Conservation (phyloP, 768 basidiomycete genomes). For the Leccinum obscurum region DNA sequence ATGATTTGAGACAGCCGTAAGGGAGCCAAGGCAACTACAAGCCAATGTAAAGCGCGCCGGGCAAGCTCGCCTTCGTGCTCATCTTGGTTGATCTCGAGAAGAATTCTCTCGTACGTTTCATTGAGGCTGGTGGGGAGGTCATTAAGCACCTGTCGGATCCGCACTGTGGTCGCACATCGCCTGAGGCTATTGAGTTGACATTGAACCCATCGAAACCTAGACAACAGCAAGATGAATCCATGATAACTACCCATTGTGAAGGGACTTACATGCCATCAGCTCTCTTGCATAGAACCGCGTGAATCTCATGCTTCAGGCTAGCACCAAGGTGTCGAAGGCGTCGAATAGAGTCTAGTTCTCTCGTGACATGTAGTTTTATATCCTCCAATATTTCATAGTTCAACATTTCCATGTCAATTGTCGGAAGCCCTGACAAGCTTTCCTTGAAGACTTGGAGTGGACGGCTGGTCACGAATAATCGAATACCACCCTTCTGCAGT, state of each 20-base stretch:
- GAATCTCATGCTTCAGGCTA: constrained; percentile 7
- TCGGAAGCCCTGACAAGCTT: not conserved
- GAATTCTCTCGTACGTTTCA: constrained; percentile 9
- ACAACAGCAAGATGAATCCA: no score
- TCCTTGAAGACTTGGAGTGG: not conserved
- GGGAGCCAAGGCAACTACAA: constrained; percentile 11
- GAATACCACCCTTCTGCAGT: not conserved
- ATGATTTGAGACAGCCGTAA: constrained; percentile 9
- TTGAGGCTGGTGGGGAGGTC: constrained; percentile 10
- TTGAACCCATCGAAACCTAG: constrained; percentile 20
- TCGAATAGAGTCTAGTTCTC: constrained; percentile 6
- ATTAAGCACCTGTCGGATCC: constrained; percentile 2
- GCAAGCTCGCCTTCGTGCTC: not conserved
- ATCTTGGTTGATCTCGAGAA: not conserved
- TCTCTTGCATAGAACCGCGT: not conserved
- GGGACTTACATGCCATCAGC: constrained; percentile 15
- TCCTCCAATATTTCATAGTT: not conserved
- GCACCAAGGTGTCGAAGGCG: not conserved
- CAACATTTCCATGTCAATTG: not conserved
- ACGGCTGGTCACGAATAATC: not conserved
- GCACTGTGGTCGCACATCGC: not conserved
- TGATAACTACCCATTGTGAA: no score
- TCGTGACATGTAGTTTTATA: constrained; percentile 7
- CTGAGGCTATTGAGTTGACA: constrained; percentile 10
- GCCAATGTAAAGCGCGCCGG: constrained; percentile 8